Percentiles rank a stretch among this genome's conserved stretches.
phyloP scores from a whole-genome alignment of 139 green algal genomes.

The Yamagishiella unicocca region DNA sequence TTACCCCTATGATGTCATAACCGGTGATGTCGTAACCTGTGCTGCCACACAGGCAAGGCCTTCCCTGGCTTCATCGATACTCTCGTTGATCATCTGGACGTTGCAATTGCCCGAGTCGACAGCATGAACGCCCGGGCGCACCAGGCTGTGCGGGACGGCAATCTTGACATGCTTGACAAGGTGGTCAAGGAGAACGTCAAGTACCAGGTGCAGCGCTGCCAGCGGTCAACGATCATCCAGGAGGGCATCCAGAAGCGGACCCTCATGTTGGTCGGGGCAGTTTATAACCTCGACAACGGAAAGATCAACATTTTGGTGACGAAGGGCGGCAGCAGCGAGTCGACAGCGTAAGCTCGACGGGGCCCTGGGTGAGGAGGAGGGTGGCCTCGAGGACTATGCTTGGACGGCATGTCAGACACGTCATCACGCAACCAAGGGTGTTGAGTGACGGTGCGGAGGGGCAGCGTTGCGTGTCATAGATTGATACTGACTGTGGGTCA shows the following conservation, averaged over 20 bases:
- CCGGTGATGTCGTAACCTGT: too few species aligned
- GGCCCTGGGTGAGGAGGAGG: too few species aligned
- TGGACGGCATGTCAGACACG: too few species aligned
- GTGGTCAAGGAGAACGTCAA: constrained; percentile 56
- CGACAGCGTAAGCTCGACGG: too few species aligned
- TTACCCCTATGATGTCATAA: too few species aligned
- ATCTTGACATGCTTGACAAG: constrained; percentile 18
- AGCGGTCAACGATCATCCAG: constrained; percentile 50
- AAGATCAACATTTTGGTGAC: constrained; percentile 19
- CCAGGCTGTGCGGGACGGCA: not conserved
- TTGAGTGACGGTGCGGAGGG: too few species aligned
- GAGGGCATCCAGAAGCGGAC: constrained; percentile 38
- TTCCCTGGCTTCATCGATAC: constrained; percentile 60
- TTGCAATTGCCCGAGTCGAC: constrained; percentile 48
- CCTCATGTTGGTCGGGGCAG: constrained; percentile 29
- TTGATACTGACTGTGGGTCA: too few species aligned
- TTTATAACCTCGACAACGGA: constrained; percentile 47
- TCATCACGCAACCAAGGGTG: too few species aligned
- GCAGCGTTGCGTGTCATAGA: too few species aligned
- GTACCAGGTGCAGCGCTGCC: constrained; percentile 54
- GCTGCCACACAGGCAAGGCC: constrained; percentile 50
- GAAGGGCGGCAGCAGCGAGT: constrained; percentile 5
- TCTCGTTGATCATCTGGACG: constrained; percentile 55
- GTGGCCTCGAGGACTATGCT: too few species aligned
- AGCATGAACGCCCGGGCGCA: not conserved